Percentiles rank a stretch among this genome's conserved stretches.
These are phyloP conservation scores for Claviceps sp. DNA, from an alignment of 2,329 filamentous ascomycete genomes.

Conservation along the genomic window DNA sequence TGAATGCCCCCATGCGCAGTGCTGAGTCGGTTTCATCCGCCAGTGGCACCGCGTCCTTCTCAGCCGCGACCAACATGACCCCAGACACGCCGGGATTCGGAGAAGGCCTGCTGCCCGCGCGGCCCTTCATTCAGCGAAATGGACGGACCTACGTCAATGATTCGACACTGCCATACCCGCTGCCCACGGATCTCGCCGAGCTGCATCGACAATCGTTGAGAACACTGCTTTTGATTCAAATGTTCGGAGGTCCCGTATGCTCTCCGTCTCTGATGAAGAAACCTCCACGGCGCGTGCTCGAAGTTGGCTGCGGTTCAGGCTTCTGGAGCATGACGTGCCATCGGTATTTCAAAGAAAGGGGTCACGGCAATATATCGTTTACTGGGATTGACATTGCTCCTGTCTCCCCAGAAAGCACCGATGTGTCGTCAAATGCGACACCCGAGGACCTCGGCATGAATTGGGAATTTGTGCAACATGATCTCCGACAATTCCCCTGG, in stretches of 20 bases:
- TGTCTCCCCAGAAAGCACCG: slow-evolving; percentile 36
- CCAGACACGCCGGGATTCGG: slow-evolving; percentile 33
- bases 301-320: slow-evolving; percentile 75
- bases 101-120: slow-evolving; percentile 25
- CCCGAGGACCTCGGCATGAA: slow-evolving; percentile 60
- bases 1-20: slow-evolving; percentile 24
- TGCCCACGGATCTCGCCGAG: slow-evolving; percentile 78
- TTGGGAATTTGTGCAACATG: slow-evolving; percentile 82
- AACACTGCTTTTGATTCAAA: slow-evolving; percentile 66
- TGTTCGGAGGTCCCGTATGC: slow-evolving; percentile 71
- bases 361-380: slow-evolving; percentile 59
- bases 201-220: slow-evolving; percentile 77
- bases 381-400: slow-evolving; percentile 73
- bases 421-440: slow-evolving; percentile 20
- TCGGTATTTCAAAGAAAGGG: slow-evolving; percentile 57
- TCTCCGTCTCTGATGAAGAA: slow-evolving; percentile 51
- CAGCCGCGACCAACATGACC: slow-evolving; percentile 32
- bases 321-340: slow-evolving; percentile 88
- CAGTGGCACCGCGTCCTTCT: slow-evolving; percentile 29
- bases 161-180: slow-evolving; percentile 58
- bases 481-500: slow-evolving; percentile 60
- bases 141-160: slow-evolving; percentile 76
- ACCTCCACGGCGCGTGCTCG: slow-evolving; percentile 65
- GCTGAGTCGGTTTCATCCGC: slow-evolving; percentile 34
- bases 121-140: slow-evolving; percentile 58